Conservation (phyloP, 2,329 filamentous ascomycete species). For the Pestalotiopsis fici region DNA sequence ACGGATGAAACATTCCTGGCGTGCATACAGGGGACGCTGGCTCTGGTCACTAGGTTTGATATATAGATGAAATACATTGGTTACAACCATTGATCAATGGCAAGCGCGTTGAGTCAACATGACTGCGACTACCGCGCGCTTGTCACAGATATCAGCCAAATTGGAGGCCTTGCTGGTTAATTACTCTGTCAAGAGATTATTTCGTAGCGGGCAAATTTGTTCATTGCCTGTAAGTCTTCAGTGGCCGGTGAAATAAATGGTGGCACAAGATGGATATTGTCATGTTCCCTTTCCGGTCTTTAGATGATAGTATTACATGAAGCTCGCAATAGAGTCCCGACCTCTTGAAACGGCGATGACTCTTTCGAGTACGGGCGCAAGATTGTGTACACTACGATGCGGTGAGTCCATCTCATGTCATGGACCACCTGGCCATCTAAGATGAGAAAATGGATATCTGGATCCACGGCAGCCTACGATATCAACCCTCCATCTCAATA, state of each 20-base stretch:
- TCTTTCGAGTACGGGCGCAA: too few species aligned
- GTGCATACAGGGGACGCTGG: background rate
- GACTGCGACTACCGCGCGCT: background rate
- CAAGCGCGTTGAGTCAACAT: background rate
- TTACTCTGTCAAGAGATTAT: background rate
- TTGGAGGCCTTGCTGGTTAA: background rate
- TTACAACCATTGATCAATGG: background rate
- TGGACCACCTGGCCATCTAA: background rate
- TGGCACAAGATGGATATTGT: too few species aligned
- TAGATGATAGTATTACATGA: too few species aligned
- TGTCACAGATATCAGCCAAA: background rate
- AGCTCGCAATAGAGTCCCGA: too few species aligned
- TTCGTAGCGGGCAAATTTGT: background rate
- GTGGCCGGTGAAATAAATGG: too few species aligned
- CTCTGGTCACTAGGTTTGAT: background rate
- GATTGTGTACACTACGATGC: background rate
- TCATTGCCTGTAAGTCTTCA: too few species aligned
- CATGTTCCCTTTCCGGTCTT: too few species aligned
- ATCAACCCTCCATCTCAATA: constrained; percentile 40
- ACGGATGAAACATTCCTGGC: constrained; percentile 5
- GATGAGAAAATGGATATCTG: background rate
- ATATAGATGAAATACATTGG: too few species aligned
- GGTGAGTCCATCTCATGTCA: too few species aligned
- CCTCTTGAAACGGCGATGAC: too few species aligned
- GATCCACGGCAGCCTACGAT: background rate